phyloP scores from a whole-genome alignment of 352 stramenopile genomes.

The Pythium guiyangense region DNA sequence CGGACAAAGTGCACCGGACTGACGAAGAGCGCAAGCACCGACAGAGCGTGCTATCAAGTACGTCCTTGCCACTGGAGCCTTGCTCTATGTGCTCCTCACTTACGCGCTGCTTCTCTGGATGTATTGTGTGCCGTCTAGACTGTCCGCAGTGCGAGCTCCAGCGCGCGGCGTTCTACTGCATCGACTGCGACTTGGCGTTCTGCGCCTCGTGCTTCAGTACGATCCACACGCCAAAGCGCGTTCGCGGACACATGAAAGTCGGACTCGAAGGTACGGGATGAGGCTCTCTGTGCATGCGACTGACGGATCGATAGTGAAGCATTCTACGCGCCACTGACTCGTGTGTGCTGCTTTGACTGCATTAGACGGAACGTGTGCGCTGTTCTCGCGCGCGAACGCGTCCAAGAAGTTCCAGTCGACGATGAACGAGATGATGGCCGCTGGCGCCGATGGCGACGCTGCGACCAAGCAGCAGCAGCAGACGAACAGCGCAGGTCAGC shows the following conservation, averaged over 20 bases:
- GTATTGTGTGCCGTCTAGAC: constrained; percentile 23
- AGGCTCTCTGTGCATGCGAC: no score
- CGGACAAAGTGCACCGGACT: constrained; percentile 7
- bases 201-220: constrained; percentile 41
- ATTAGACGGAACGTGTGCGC: constrained; percentile 33
- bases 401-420: constrained; percentile 33
- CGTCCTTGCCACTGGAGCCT: constrained; percentile 1
- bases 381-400: constrained; percentile 39
- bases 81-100: background rate
- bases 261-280: constrained; percentile 34
- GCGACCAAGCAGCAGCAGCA: background rate
- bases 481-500: no score
- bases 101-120: background rate
- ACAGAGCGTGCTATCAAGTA: constrained; percentile 23
- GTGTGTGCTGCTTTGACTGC: background rate
- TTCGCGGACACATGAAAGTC: constrained; percentile 30
- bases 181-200: constrained; percentile 62
- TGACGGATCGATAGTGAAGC: no score
- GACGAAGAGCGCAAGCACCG: constrained; percentile 15
- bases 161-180: constrained; percentile 40
- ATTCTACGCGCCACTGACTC: no score
- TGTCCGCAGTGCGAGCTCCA: constrained; percentile 60
- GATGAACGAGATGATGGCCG: constrained; percentile 32
- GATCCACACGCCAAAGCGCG: constrained; percentile 39
- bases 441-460: background rate